Conservation (phyloP, 192 early-diverging fungal genomes). For the Backusella australiensis region DNA sequence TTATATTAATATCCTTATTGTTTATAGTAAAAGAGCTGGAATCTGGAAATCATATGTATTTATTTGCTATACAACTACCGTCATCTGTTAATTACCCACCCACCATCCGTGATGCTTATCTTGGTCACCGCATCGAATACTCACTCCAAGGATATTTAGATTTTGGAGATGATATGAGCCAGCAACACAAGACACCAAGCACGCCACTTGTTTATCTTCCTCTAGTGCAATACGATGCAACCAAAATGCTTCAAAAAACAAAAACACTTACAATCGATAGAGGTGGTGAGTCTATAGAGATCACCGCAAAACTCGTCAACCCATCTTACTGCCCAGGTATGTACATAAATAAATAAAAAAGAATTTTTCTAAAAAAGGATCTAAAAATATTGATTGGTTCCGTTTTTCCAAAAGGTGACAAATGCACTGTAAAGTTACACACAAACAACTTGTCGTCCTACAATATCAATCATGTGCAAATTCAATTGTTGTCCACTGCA, state of each 20-base stretch:
- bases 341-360: neutral
- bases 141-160: slow-evolving; percentile 27
- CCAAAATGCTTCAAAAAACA: neutral
- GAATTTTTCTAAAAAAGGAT: neutral
- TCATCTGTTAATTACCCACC: slow-evolving; percentile 30
- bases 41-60: slow-evolving; percentile 22
- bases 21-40: slow-evolving; percentile 1
- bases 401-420: slow-evolving; percentile 19
- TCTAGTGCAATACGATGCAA: neutral
- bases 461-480: slow-evolving; percentile 10
- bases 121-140: slow-evolving; percentile 23
- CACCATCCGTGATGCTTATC: slow-evolving; percentile 17
- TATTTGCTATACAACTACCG: slow-evolving; percentile 34
- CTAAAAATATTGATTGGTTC: neutral
- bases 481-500: slow-evolving; percentile 16
- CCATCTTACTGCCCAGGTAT: slow-evolving; percentile 33
- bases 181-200: neutral
- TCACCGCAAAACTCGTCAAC: slow-evolving; percentile 20
- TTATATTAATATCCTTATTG: neutral
- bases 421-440: neutral
- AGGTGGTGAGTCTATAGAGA: neutral
- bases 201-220: slow-evolving; percentile 19
- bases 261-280: neutral
- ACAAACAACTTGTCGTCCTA: slow-evolving; percentile 3
- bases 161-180: neutral